These are phyloP conservation scores for Schizosaccharomyces osmophilus DNA, from an alignment of 805 yeast genomes.

Conservation along the genomic window DNA sequence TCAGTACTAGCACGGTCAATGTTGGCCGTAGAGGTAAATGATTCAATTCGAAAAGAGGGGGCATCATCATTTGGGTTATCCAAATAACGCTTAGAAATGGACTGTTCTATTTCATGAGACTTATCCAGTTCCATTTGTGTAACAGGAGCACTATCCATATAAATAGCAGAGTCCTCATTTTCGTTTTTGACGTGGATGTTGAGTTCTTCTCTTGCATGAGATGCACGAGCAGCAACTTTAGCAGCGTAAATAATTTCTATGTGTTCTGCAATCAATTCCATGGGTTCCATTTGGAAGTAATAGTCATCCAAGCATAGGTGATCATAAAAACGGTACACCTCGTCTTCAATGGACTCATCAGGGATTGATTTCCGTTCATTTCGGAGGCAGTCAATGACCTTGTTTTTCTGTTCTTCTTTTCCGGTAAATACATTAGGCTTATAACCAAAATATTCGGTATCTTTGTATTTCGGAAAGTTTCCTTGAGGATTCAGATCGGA, in stretches of 20 bases:
- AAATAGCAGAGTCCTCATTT: conserved; percentile 68
- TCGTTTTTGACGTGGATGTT: conserved; percentile 60
- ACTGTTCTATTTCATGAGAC: conserved; percentile 9
- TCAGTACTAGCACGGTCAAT: conserved; percentile 13
- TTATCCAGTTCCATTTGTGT: conserved; percentile 29
- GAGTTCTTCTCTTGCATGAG: conserved; percentile 24
- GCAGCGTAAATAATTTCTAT: conserved; percentile 80
- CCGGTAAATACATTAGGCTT: not conserved
- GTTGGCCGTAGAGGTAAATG: conserved; percentile 37
- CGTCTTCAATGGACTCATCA: not conserved
- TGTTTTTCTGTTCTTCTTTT: not conserved
- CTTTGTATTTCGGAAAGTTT: not conserved
- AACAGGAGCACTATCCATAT: conserved; percentile 36
- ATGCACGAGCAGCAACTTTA: conserved; percentile 67
- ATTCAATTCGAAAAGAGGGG: conserved; percentile 43
- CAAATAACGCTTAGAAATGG: conserved; percentile 62
- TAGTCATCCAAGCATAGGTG: conserved; percentile 36
- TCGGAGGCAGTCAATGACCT: not conserved
- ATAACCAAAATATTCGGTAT: not conserved
- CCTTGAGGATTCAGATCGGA: too few species aligned
- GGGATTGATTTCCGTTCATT: not conserved
- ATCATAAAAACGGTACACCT: conserved; percentile 50
- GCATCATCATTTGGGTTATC: conserved; percentile 12
- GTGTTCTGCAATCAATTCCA: conserved; percentile 56
- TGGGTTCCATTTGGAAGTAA: conserved; percentile 67